Percentiles rank a stretch among this genome's conserved stretches.
These are phyloP conservation scores for Cladophialophora carrionii DNA, from an alignment of 2,329 filamentous ascomycete species.

Conservation along the genomic window DNA sequence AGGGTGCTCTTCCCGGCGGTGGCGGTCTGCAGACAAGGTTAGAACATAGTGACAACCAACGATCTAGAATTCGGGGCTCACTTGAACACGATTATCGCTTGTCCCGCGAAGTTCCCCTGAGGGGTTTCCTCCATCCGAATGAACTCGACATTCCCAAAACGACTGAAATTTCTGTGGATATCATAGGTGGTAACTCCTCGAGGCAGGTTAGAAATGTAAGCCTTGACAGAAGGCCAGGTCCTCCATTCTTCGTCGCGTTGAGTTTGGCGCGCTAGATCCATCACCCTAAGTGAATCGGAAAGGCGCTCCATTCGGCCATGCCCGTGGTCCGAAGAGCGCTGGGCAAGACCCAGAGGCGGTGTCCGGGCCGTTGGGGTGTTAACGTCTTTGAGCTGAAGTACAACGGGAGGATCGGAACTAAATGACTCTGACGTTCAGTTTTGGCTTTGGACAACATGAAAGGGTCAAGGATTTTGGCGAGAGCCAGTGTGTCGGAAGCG, in stretches of 20 bases:
- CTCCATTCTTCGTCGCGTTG: constrained; percentile 42
- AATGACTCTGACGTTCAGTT: neutral
- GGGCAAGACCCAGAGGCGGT: neutral
- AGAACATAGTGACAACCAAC: constrained; percentile 45
- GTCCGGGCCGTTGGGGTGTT: neutral
- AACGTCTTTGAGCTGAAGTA: neutral
- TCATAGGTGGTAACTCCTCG: constrained; percentile 43
- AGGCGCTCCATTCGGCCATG: neutral
- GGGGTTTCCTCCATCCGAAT: constrained; percentile 60
- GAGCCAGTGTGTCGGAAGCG: neutral
- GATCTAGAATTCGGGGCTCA: constrained; percentile 46
- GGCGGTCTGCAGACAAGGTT: constrained; percentile 44
- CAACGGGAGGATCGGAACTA: neutral
- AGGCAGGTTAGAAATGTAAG: constrained; percentile 46
- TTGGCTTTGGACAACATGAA: neutral
- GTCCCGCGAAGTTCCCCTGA: constrained; percentile 46
- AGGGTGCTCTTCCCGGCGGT: constrained; percentile 43
- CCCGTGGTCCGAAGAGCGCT: neutral
- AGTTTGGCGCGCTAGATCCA: neutral
- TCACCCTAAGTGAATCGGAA: neutral
- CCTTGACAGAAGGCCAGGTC: constrained; percentile 45
- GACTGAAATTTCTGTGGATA: constrained; percentile 58
- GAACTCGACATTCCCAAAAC: constrained; percentile 57
- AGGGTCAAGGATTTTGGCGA: neutral
- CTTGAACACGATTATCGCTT: constrained; percentile 60